Evolutionary conservation across 495 filamentous ascomycete species (phyloP).

Genomic region (Penicillium subrubescens): DNA sequence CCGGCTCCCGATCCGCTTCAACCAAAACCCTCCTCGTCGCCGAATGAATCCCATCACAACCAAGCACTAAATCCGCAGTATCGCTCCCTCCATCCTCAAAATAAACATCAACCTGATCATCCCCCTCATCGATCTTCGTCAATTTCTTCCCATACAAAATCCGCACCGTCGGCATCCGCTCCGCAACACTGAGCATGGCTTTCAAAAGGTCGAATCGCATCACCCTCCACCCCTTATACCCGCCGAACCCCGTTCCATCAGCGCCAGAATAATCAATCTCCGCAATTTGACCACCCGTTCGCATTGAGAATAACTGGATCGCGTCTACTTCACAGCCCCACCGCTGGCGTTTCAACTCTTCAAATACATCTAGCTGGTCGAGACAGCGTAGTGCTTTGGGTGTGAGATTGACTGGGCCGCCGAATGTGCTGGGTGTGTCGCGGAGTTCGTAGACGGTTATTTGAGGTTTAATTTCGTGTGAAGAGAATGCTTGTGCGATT

Average conservation of each 20-base stretch:
- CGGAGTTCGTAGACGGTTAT: slow-evolving; percentile 53
- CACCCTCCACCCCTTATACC: slow-evolving; percentile 34
- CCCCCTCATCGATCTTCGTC: background rate
- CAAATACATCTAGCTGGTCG: slow-evolving; percentile 47
- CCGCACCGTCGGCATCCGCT: background rate
- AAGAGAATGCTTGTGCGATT: slow-evolving; percentile 25
- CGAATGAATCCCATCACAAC: slow-evolving; percentile 60
- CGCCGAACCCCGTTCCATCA: slow-evolving; percentile 33
- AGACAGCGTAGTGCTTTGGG: slow-evolving; percentile 54
- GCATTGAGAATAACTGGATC: slow-evolving; percentile 1
- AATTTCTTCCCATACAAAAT: slow-evolving; percentile 2
- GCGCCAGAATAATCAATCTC: slow-evolving; percentile 23
- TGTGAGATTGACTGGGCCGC: slow-evolving; percentile 57
- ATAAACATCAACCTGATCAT: slow-evolving; percentile 12
- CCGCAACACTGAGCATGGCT: slow-evolving; percentile 21
- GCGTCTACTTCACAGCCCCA: background rate
- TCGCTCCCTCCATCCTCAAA: slow-evolving; percentile 46
- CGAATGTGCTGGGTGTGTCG: slow-evolving; percentile 42
- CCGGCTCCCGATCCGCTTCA: slow-evolving; percentile 15
- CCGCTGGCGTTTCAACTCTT: slow-evolving; percentile 20
- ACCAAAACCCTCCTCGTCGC: slow-evolving; percentile 41
- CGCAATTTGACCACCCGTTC: background rate
- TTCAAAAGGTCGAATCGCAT: slow-evolving; percentile 25
- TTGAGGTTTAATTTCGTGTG: slow-evolving; percentile 11
- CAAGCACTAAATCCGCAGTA: slow-evolving; percentile 49